Conservation (phyloP, 306 rosid genomes). For the Lathyrus aphaca region DNA sequence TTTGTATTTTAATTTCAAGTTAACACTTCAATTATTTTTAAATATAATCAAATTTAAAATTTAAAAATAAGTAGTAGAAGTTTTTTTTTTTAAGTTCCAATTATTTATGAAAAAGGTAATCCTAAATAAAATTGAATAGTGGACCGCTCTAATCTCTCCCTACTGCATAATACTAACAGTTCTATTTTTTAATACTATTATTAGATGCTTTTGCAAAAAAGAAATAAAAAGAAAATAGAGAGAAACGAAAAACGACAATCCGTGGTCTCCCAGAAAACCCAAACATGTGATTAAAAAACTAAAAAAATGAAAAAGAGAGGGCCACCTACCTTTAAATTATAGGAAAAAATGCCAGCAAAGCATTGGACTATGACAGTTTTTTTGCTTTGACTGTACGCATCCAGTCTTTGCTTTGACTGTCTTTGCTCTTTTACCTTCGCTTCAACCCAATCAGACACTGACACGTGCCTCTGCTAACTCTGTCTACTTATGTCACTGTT, state of each 20-base stretch:
- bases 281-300: conserved; percentile 17
- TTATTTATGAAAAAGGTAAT: not conserved
- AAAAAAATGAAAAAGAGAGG: not conserved
- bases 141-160: not conserved
- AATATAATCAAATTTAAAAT: no score
- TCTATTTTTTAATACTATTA: conserved; percentile 38
- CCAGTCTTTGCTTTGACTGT: conserved; percentile 70
- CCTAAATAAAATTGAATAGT: conserved; percentile 8
- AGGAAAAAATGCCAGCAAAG: conserved; percentile 62
- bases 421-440: conserved; percentile 39
- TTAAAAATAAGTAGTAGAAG: no score
- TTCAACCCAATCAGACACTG: conserved; percentile 36
- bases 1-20: no score
- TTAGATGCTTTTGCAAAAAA: no score
- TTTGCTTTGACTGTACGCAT: conserved; percentile 76
- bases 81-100: no score
- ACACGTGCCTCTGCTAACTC: conserved; percentile 49
- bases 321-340: conserved; percentile 7
- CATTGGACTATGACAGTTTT: conserved; percentile 61
- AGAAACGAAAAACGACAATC: conserved; percentile 36
- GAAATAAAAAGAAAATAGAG: not conserved
- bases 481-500: conserved; percentile 49
- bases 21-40: no score
- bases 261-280: conserved; percentile 21
- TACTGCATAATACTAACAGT: conserved; percentile 30